phyloP scores from a whole-genome alignment of 108 stramenopile species.

The Aurantiochytrium sp. region DNA sequence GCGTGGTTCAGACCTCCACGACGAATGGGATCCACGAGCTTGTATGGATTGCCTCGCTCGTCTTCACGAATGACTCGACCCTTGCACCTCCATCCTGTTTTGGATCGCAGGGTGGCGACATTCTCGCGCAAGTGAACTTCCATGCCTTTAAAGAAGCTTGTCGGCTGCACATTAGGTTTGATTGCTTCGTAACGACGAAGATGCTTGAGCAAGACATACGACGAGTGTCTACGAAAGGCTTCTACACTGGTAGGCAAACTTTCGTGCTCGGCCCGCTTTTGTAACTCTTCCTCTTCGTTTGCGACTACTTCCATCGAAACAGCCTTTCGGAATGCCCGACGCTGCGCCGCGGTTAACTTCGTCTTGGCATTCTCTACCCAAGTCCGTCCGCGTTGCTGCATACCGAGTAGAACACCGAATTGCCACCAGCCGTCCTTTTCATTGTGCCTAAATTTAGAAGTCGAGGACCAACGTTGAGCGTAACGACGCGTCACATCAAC shows the following conservation, averaged over 20 bases:
- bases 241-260: not conserved
- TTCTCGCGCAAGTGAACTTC: not conserved
- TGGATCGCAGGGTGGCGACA: not conserved
- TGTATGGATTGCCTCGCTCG: not conserved
- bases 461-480: not conserved
- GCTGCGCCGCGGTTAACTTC: not conserved
- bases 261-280: not conserved
- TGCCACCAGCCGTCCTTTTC: slow-evolving; percentile 17
- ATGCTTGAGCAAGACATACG: not conserved
- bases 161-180: not conserved
- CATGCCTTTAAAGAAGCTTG: not conserved
- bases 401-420: not conserved
- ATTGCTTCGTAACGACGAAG: not conserved
- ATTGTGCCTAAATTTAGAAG: not conserved
- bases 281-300: not conserved
- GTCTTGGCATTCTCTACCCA: not conserved
- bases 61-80: not conserved
- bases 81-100: not conserved
- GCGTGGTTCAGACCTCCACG: not conserved
- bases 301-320: not conserved
- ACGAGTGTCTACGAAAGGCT: not conserved
- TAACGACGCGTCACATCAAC: not conserved
- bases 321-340: not conserved
- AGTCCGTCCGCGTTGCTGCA: not conserved
- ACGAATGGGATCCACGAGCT: not conserved